phyloP scores from a whole-genome alignment of 208 protist species.

The Crithidia mellificae region DNA sequence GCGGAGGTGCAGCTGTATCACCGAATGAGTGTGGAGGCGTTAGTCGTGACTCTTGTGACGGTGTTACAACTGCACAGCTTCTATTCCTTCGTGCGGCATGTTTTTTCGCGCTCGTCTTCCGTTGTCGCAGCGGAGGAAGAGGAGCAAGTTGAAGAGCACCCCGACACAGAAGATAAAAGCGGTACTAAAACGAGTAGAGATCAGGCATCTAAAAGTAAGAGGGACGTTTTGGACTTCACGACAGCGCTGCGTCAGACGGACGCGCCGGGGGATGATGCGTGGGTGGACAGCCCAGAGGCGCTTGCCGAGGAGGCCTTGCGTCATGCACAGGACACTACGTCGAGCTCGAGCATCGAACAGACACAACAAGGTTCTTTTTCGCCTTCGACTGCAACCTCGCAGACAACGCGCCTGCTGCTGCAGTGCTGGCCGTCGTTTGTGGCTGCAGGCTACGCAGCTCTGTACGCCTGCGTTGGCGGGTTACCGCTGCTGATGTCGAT shows the following conservation, averaged over 20 bases:
- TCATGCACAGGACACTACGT: not conserved
- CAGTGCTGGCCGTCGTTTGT: conserved; percentile 57
- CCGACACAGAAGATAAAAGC: not conserved
- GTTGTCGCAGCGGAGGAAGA: not conserved
- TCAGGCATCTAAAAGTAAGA: not conserved
- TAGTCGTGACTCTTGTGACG: conserved; percentile 14
- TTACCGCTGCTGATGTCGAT: conserved; percentile 58
- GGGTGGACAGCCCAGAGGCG: conserved; percentile 67
- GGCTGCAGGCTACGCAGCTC: conserved; percentile 39
- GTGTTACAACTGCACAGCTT: conserved; percentile 15
- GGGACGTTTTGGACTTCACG: conserved; percentile 4
- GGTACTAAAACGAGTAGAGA: not conserved
- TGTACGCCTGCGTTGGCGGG: conserved; percentile 60
- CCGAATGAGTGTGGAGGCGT: conserved; percentile 9
- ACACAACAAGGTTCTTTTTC: not conserved
- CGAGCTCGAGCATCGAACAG: no score
- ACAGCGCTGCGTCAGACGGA: not conserved
- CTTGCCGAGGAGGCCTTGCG: conserved; percentile 38
- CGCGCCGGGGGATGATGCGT: conserved; percentile 58
- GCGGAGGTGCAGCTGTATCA: conserved; percentile 22
- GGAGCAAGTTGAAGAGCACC: not conserved
- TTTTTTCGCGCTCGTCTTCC: conserved; percentile 3
- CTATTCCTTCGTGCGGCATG: not conserved
- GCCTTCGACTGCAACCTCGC: no score
- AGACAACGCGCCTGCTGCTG: conserved; percentile 20